Conservation (phyloP, 1,284 basidiomycete genomes). For the Meira nashicola region DNA sequence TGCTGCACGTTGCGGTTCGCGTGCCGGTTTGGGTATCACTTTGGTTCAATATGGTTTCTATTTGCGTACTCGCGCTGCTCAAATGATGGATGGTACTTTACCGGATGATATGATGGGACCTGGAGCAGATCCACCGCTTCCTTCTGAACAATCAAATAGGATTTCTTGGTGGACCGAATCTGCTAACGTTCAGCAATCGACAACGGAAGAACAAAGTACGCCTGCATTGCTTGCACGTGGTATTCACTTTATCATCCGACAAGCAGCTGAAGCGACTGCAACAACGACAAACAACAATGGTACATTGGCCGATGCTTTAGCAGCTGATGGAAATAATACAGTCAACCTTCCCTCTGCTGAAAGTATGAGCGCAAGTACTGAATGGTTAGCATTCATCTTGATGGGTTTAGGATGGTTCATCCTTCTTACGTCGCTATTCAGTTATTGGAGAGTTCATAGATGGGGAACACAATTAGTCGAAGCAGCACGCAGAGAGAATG, state of each 20-base stretch:
- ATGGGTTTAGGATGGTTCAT: slow-evolving; percentile 91
- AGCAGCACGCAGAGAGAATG: slow-evolving; percentile 31
- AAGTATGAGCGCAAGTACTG: slow-evolving; percentile 58
- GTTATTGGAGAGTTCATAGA: slow-evolving; percentile 61
- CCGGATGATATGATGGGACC: slow-evolving; percentile 12
- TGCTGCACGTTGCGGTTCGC: slow-evolving; percentile 86
- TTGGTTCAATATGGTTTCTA: slow-evolving; percentile 80
- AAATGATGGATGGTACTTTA: slow-evolving; percentile 48
- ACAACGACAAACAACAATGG: slow-evolving; percentile 13
- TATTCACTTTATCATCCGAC: slow-evolving; percentile 1
- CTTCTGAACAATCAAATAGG: not conserved
- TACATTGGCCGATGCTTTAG: slow-evolving; percentile 41
- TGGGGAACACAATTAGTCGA: slow-evolving; percentile 43
- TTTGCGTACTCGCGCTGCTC: slow-evolving; percentile 60
- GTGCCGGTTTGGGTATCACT: slow-evolving; percentile 88
- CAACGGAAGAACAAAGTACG: not conserved
- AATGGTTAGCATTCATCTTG: slow-evolving; percentile 82
- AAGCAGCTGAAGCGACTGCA: not conserved
- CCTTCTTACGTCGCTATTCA: slow-evolving; percentile 63
- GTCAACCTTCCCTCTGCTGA: slow-evolving; percentile 35
- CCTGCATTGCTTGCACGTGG: not conserved
- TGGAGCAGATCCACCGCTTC: not conserved
- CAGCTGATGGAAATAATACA: slow-evolving; percentile 16
- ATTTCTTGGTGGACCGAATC: slow-evolving; percentile 4
- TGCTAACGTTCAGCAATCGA: not conserved